Evolutionary conservation across 2,329 filamentous ascomycete species (phyloP).

Genomic region (Aureobasidium lini): DNA sequence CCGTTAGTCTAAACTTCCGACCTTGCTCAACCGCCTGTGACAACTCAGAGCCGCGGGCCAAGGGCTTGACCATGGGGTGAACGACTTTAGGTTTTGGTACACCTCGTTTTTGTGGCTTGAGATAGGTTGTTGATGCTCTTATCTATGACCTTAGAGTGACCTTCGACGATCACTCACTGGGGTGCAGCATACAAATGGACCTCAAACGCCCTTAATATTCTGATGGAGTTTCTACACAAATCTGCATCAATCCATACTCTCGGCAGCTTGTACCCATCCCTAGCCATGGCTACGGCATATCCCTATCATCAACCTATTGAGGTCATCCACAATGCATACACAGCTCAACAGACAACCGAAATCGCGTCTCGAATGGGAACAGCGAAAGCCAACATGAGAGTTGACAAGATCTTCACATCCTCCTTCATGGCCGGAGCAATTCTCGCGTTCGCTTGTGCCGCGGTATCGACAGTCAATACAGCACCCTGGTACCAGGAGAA

Average conservation of each 20-base stretch:
- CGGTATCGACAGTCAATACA: conserved; percentile 20
- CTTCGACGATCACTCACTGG: not conserved
- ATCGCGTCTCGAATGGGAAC: conserved; percentile 44
- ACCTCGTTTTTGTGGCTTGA: not conserved
- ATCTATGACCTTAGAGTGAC: not conserved
- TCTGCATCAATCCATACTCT: not conserved
- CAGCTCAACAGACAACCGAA: conserved; percentile 39
- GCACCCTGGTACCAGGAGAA: conserved; percentile 28
- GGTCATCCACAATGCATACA: conserved; percentile 13
- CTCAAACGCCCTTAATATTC: not conserved
- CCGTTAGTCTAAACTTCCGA: not conserved
- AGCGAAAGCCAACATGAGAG: conserved; percentile 46
- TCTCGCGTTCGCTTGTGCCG: conserved; percentile 42
- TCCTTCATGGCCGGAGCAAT: conserved; percentile 46
- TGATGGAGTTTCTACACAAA: not conserved
- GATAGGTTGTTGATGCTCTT: not conserved
- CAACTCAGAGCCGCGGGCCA: not conserved
- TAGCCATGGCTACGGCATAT: not conserved
- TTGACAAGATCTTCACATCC: conserved; percentile 47
- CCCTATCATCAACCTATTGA: not conserved
- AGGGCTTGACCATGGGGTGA: not conserved
- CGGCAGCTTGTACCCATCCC: not conserved
- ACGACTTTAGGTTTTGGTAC: not conserved
- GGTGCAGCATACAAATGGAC: not conserved
- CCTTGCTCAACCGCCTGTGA: not conserved